Percentiles rank a stretch among this genome's conserved stretches.
phyloP scores from a whole-genome alignment of 805 yeast species.

The Zygotorulaspora danielsina region DNA sequence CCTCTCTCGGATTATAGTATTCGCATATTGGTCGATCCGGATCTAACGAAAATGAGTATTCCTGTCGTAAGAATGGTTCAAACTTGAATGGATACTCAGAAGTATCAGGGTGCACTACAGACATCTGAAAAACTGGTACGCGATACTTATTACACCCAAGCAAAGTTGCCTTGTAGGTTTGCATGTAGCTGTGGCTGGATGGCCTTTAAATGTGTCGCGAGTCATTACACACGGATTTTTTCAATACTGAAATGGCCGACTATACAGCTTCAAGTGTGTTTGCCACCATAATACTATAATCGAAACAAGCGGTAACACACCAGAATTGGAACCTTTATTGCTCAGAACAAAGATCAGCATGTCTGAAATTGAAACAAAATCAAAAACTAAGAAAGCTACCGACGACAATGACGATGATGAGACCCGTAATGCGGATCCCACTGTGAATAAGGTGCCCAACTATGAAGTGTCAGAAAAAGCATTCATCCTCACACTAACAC shows the following conservation, averaged over 20 bases:
- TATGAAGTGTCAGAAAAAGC: constrained; percentile 76
- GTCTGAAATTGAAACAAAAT: constrained; percentile 4
- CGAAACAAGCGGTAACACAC: not conserved
- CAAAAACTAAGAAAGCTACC: not conserved
- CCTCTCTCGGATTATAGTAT: constrained; percentile 51
- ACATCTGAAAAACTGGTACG: constrained; percentile 29
- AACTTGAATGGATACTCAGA: constrained; percentile 52
- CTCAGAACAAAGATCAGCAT: too few species aligned
- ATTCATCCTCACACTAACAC: constrained; percentile 51
- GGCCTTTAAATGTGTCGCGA: too few species aligned
- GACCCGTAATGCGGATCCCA: constrained; percentile 25
- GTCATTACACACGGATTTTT: not conserved
- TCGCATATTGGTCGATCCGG: constrained; percentile 89
- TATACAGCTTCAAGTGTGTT: not conserved
- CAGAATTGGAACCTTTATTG: too few species aligned
- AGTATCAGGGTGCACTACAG: constrained; percentile 40
- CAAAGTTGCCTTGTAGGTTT: too few species aligned
- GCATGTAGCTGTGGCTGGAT: too few species aligned
- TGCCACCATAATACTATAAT: not conserved
- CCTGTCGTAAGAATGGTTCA: constrained; percentile 76
- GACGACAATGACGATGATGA: constrained; percentile 19
- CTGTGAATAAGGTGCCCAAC: constrained; percentile 61
- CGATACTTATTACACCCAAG: too few species aligned
- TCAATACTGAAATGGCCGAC: not conserved
- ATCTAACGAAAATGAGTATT: constrained; percentile 75